These are phyloP conservation scores for Arachnomyces sp. DNA, from an alignment of 2,329 filamentous ascomycete genomes.

Conservation along the genomic window DNA sequence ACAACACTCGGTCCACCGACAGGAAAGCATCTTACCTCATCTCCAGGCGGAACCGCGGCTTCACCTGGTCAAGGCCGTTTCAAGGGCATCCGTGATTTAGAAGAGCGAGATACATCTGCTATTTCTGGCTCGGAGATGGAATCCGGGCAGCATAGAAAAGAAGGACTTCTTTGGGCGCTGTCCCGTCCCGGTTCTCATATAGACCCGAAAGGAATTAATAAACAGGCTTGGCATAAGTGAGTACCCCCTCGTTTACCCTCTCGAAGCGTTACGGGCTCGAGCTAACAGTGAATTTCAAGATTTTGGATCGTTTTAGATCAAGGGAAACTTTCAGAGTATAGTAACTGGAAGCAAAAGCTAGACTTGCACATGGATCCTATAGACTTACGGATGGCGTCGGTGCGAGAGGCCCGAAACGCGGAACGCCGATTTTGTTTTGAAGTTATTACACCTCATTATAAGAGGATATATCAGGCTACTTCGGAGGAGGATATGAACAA, in stretches of 20 bases:
- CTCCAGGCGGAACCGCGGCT: conserved; percentile 15
- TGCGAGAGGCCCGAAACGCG: conserved; percentile 87
- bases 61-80: conserved; percentile 54
- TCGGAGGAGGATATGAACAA: conserved; percentile 97
- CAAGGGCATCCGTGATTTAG: conserved; percentile 85
- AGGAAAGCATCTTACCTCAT: conserved; percentile 19
- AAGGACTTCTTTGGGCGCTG: conserved; percentile 89
- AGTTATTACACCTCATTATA: conserved; percentile 93
- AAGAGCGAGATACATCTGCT: conserved; percentile 65
- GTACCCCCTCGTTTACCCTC: conserved; percentile 26
- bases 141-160: conserved; percentile 67
- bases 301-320: conserved; percentile 99
- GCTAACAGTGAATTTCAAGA: conserved; percentile 37
- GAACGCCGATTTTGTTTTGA: conserved; percentile 97
- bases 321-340: conserved; percentile 94
- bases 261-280: neutral
- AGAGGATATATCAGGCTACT: conserved; percentile 92
- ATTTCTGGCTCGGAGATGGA: conserved; percentile 47
- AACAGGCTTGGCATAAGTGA: conserved; percentile 98
- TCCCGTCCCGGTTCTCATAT: conserved; percentile 90
- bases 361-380: conserved; percentile 98
- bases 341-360: conserved; percentile 96
- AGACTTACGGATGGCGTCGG: conserved; percentile 91
- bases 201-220: conserved; percentile 90
- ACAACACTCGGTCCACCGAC: too few species aligned